Conservation (phyloP, 139 green algal species). For the Micromonas commoda region DNA sequence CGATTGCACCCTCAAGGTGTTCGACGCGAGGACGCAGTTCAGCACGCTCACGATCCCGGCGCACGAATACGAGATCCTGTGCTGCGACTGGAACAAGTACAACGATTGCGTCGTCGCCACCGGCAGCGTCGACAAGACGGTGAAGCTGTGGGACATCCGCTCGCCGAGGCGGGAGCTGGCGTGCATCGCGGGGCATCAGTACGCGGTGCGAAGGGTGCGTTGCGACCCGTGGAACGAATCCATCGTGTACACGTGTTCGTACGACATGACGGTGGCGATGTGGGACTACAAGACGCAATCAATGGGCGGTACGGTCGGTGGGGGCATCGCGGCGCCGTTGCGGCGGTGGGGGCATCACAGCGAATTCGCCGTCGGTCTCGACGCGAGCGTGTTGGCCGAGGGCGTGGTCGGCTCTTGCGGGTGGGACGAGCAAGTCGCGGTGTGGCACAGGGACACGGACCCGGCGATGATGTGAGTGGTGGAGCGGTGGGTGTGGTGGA, state of each 20-base stretch:
- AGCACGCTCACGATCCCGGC: conserved; percentile 73
- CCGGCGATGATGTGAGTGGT: conserved; percentile 1
- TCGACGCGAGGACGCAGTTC: conserved; percentile 70
- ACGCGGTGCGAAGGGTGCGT: conserved; percentile 77
- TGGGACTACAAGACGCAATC: conserved; percentile 64
- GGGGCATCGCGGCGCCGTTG: conserved; percentile 48
- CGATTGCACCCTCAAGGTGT: conserved; percentile 71
- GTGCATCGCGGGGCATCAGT: conserved; percentile 73
- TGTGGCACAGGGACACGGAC: conserved; percentile 54
- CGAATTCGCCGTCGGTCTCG: conserved; percentile 67
- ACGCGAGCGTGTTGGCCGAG: conserved; percentile 72
- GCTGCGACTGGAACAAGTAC: conserved; percentile 68
- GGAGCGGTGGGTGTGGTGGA: background rate
- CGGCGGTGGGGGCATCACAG: conserved; percentile 50
- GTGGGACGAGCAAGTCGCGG: conserved; percentile 70
- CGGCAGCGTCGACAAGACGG: conserved; percentile 87
- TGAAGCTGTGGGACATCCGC: conserved; percentile 76
- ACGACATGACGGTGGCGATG: conserved; percentile 92
- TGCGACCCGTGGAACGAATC: conserved; percentile 77
- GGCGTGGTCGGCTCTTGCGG: conserved; percentile 61
- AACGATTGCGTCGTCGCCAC: conserved; percentile 72
- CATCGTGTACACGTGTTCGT: conserved; percentile 76
- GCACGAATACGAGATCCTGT: conserved; percentile 63
- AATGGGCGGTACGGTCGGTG: too few relatives aligned
- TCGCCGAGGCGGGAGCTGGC: conserved; percentile 49